These are phyloP conservation scores for Acmispon strigosus DNA, from an alignment of 306 rosid species.

Conservation along the genomic window DNA sequence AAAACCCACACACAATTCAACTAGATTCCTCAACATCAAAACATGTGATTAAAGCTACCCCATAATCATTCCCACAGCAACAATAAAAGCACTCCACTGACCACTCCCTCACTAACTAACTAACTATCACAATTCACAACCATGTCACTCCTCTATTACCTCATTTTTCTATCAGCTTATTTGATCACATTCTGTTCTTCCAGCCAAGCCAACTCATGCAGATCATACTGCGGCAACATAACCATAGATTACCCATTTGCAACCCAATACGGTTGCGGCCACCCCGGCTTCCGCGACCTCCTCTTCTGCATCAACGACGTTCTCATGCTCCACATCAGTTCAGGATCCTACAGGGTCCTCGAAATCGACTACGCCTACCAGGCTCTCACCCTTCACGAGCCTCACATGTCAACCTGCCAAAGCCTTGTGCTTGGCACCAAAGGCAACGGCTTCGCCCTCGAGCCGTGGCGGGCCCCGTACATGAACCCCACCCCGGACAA, in stretches of 20 bases:
- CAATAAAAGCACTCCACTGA: conserved; percentile 6
- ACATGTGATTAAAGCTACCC: conserved; percentile 52
- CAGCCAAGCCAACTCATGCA: conserved; percentile 36
- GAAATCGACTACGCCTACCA: conserved; percentile 91
- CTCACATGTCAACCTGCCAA: conserved; percentile 88
- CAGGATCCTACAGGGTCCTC: conserved; percentile 83
- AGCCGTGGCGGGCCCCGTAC: conserved; percentile 76
- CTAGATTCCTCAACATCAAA: conserved; percentile 41
- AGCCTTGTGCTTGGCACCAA: conserved; percentile 52
- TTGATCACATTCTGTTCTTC: neutral
- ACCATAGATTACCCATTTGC: conserved; percentile 89
- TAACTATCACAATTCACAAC: neutral
- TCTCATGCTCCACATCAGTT: conserved; percentile 79
- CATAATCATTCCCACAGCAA: conserved; percentile 15
- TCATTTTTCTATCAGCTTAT: conserved; percentile 19
- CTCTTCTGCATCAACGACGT: conserved; percentile 81
- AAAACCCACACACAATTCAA: conserved; percentile 46
- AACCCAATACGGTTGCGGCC: conserved; percentile 79
- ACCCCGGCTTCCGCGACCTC: conserved; percentile 90
- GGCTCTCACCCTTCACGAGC: conserved; percentile 80
- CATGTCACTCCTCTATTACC: conserved; percentile 30
- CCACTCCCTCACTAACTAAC: neutral
- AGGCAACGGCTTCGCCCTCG: conserved; percentile 76
- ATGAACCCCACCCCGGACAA: conserved; percentile 73
- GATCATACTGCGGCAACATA: conserved; percentile 88